Evolutionary conservation across 2,329 filamentous ascomycete species (phyloP), one percentile per base, ranked within the genome.

Genomic region (Diaporthe aspalathi): DNA sequence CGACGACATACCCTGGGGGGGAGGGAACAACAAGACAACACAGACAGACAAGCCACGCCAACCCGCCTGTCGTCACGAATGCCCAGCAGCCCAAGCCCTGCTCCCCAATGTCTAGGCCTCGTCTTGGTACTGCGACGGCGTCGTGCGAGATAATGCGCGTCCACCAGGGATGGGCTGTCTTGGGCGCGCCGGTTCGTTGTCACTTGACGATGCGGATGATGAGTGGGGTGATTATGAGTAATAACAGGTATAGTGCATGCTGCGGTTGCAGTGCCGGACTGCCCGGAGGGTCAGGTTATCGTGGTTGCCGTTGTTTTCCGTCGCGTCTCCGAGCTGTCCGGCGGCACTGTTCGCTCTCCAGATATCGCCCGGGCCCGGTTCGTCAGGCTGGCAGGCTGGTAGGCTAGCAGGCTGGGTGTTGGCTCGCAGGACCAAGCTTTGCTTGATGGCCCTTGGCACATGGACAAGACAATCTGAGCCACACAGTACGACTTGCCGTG

Each of bases 361-460:
- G 45, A 24, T n/a, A 38, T 14, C n/a, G n/a, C n/a, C n/a, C n/a
- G n/a, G n/a, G n/a, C n/a, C n/a, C n/a, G n/a, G n/a, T n/a, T n/a
- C n/a, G n/a, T n/a, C n/a, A n/a, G n/a, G n/a, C n/a, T n/a, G n/a
- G n/a, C n/a, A n/a, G n/a, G n/a, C n/a, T n/a, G n/a, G n/a, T n/a
- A n/a, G n/a, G n/a, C n/a, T 22, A 27, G 14, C 14, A 16, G 9
- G 2, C n/a, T 3, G 24, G 53, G n/a, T 56, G 60, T 20, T 60
- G 24, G 56, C 38, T 27, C 45, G 60, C 60, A 65, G 60, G 20
- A 65, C 60, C 60, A 65, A 65, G 60, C 60, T 65, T 65, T 65
- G 5, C 60, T 65, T 50, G 43, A 50, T 50, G 14, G 45, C 29
- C 29, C 60, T 65, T 65, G 60, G 60, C 60, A 50, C 4, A 6